phyloP scores from a whole-genome alignment of 2,329 filamentous ascomycete genomes.

The Calonectria pauciramosa region DNA sequence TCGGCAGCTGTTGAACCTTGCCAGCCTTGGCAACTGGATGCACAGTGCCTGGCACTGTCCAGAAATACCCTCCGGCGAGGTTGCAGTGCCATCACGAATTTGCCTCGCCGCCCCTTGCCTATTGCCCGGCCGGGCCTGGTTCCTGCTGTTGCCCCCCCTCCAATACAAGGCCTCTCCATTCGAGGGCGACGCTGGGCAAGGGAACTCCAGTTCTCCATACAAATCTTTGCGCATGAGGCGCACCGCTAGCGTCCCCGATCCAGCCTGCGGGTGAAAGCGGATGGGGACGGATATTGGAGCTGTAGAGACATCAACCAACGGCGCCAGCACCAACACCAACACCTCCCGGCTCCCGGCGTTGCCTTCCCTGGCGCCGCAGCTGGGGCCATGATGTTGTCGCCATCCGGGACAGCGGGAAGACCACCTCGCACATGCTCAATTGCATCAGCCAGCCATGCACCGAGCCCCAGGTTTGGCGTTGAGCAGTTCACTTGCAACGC shows the following conservation, averaged over 20 bases:
- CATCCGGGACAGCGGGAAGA: neutral
- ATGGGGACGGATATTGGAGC: slow-evolving; percentile 9
- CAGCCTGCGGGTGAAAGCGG: slow-evolving; percentile 43
- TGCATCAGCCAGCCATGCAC: slow-evolving; percentile 6
- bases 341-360: slow-evolving; percentile 11
- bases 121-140: slow-evolving; percentile 38
- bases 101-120: slow-evolving; percentile 35
- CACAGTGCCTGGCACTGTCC: slow-evolving; percentile 37
- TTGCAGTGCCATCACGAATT: slow-evolving; percentile 22
- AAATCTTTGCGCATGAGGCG: slow-evolving; percentile 37
- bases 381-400: neutral
- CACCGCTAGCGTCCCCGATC: slow-evolving; percentile 40
- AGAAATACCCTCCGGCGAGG: slow-evolving; percentile 30
- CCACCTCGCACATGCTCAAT: slow-evolving; percentile 7
- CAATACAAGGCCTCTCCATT: slow-evolving; percentile 7
- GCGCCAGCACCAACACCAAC: slow-evolving; percentile 15
- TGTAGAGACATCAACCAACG: slow-evolving; percentile 15
- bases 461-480: slow-evolving; percentile 5
- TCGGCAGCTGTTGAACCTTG: slow-evolving; percentile 44
- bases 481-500: slow-evolving; percentile 17
- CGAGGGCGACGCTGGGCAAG: slow-evolving; percentile 27
- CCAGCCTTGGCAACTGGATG: slow-evolving; percentile 38
- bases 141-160: slow-evolving; percentile 32
- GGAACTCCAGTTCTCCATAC: slow-evolving; percentile 33
- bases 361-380: neutral